Evolutionary conservation across 805 yeast species (phyloP).

Genomic region (Yarrowia yakushimensis): DNA sequence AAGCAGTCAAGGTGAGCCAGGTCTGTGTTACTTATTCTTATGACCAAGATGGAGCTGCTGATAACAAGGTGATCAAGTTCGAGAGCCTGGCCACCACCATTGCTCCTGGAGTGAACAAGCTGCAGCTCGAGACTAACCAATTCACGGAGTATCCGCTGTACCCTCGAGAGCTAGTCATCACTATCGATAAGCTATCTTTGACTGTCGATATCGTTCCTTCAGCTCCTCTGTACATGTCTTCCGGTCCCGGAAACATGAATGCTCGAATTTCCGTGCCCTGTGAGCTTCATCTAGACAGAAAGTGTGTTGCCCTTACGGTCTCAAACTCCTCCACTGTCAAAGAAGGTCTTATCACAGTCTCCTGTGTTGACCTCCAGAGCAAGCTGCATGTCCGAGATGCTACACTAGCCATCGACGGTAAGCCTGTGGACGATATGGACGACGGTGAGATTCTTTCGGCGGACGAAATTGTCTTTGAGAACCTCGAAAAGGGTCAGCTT

Average conservation of each 20-base stretch:
- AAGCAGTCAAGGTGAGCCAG: slow-evolving; percentile 27
- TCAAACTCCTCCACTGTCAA: slow-evolving; percentile 11
- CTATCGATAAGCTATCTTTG: slow-evolving; percentile 9
- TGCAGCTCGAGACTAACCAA: slow-evolving; percentile 28
- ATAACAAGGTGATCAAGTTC: slow-evolving; percentile 12
- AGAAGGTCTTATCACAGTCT: slow-evolving; percentile 22
- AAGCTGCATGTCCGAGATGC: slow-evolving; percentile 27
- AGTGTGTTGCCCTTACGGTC: slow-evolving; percentile 3
- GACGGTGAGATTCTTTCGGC: slow-evolving; percentile 25
- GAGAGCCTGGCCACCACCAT: slow-evolving; percentile 22
- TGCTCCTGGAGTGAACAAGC: not conserved
- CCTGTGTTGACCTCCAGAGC: slow-evolving; percentile 5
- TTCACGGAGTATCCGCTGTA: slow-evolving; percentile 17
- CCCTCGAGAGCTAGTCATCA: slow-evolving; percentile 1
- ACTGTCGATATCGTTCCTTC: slow-evolving; percentile 8
- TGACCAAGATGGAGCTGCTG: slow-evolving; percentile 20
- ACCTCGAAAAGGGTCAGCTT: slow-evolving; percentile 32
- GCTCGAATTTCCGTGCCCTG: slow-evolving; percentile 17
- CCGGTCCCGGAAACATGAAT: slow-evolving; percentile 4
- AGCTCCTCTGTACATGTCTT: slow-evolving; percentile 8
- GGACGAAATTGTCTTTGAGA: slow-evolving; percentile 34
- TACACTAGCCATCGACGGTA: slow-evolving; percentile 30
- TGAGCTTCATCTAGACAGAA: not conserved
- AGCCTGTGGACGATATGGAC: slow-evolving; percentile 26
- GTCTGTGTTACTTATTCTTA: slow-evolving; percentile 29